Conservation (phyloP, 2,329 filamentous ascomycete genomes). For the Alternaria atra region DNA sequence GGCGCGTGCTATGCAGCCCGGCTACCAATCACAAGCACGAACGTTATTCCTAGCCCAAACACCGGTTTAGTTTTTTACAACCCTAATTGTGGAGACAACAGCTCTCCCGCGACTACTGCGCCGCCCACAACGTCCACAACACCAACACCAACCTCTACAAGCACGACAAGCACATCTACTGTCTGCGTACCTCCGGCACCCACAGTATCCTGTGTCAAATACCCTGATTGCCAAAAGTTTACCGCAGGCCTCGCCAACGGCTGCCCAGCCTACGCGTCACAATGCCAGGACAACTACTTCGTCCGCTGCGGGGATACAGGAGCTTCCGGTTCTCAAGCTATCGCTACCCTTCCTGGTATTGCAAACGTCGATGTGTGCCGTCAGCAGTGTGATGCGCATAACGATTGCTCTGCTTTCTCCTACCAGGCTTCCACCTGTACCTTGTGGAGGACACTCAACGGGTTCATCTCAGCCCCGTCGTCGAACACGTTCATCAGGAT, state of each 20-base stretch:
- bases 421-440: not conserved
- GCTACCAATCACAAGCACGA: not conserved
- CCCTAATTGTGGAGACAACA: not conserved
- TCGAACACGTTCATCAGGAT: too few species aligned
- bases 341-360: not conserved
- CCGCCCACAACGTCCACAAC: not conserved
- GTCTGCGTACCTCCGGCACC: not conserved
- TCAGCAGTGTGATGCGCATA: not conserved
- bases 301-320: not conserved
- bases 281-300: conserved; percentile 10
- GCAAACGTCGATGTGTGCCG: not conserved
- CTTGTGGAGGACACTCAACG: not conserved
- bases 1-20: not conserved
- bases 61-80: not conserved
- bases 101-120: too few species aligned
- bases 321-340: not conserved
- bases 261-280: not conserved
- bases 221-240: not conserved
- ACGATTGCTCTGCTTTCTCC: not conserved
- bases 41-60: accelerated
- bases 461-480: not conserved
- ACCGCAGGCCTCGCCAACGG: not conserved
- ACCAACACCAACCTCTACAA: not conserved
- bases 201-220: not conserved
- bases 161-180: not conserved